These are phyloP conservation scores for Neurospora intermedia DNA, from an alignment of 495 filamentous ascomycete genomes.

Conservation along the genomic window DNA sequence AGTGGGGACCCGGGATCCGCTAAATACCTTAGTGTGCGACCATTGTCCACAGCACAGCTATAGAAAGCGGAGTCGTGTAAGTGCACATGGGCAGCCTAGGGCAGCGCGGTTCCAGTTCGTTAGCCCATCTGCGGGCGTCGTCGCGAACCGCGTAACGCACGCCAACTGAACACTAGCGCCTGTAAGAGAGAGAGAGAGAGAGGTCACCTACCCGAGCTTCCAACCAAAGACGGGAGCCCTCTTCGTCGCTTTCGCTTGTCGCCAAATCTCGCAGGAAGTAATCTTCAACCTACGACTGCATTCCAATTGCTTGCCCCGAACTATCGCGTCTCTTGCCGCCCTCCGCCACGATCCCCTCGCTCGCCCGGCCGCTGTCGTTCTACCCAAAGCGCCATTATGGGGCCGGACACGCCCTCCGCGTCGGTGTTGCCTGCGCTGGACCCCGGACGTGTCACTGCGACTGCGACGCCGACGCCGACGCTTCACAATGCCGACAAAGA, in stretches of 20 bases:
- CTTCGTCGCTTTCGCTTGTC: conserved; percentile 5
- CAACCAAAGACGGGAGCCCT: conserved; percentile 8
- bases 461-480: background rate
- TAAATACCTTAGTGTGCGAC: background rate
- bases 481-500: conserved; percentile 14
- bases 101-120: conserved; percentile 6
- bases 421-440: conserved; percentile 17
- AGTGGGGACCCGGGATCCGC: background rate
- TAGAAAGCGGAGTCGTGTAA: conserved; percentile 3
- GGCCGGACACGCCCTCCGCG: conserved; percentile 12
- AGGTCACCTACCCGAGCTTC: background rate
- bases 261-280: conserved; percentile 18
- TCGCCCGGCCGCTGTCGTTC: conserved; percentile 1
- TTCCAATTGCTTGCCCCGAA: conserved; percentile 4
- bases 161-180: background rate
- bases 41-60: background rate
- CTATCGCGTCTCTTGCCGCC: background rate
- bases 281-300: conserved; percentile 1
- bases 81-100: conserved; percentile 2
- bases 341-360: background rate
- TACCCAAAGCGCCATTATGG: conserved; percentile 10
- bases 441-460: conserved; percentile 9
- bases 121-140: conserved; percentile 17
- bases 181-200: background rate
- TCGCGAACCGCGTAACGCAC: conserved; percentile 25